These are phyloP conservation scores for Fusarium nelsonii DNA, from an alignment of 2,329 filamentous ascomycete species.

Conservation along the genomic window DNA sequence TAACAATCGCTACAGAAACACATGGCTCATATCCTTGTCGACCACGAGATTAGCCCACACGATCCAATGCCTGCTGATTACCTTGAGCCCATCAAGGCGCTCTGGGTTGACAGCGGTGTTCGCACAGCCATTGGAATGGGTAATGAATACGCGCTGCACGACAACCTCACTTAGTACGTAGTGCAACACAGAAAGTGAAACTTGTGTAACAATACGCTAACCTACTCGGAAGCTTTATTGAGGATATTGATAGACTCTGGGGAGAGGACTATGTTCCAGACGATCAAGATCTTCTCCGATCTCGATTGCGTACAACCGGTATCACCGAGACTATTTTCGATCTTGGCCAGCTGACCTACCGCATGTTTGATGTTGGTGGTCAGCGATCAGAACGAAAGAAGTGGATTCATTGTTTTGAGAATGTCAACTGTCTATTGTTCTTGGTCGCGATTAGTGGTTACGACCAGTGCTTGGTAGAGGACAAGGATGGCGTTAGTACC, in stretches of 20 bases:
- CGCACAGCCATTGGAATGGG: slow-evolving; percentile 90
- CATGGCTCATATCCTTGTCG: slow-evolving; percentile 80
- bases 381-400: slow-evolving; percentile 95
- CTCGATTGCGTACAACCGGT: slow-evolving; percentile 89
- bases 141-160: slow-evolving; percentile 96
- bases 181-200: not conserved
- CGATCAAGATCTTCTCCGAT: slow-evolving; percentile 94
- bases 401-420: slow-evolving; percentile 97
- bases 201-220: slow-evolving; percentile 33
- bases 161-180: slow-evolving; percentile 92
- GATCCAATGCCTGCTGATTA: slow-evolving; percentile 84
- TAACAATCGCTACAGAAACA: slow-evolving; percentile 71
- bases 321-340: slow-evolving; percentile 97
- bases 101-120: slow-evolving; percentile 88
- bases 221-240: slow-evolving; percentile 76
- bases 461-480: slow-evolving; percentile 95
- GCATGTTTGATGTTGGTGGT: slow-evolving; percentile 96
- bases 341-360: slow-evolving; percentile 90
- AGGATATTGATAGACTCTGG: slow-evolving; percentile 81
- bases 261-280: slow-evolving; percentile 84
- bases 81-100: slow-evolving; percentile 81
- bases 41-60: slow-evolving; percentile 84
- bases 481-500: slow-evolving; percentile 87
- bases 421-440: slow-evolving; percentile 91
- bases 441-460: slow-evolving; percentile 96